phyloP scores from a whole-genome alignment of 306 rosid genomes.

The Delonix regia region DNA sequence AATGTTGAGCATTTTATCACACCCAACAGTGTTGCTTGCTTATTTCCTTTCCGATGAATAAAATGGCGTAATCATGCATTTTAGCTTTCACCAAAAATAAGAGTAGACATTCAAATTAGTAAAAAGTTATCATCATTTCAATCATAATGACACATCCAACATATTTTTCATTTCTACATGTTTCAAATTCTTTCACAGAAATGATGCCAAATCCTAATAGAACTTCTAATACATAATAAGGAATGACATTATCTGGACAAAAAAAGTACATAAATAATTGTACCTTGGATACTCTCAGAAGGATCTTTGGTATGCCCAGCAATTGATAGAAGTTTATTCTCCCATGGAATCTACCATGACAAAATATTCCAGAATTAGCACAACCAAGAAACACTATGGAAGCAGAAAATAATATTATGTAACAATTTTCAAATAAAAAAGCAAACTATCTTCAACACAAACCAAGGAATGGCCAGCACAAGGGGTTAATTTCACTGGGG shows the following conservation, averaged over 20 bases:
- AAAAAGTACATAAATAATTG: constrained; percentile 1
- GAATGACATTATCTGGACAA: background rate
- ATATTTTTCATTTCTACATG: constrained; percentile 17
- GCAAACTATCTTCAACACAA: constrained; percentile 38
- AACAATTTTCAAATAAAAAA: constrained; percentile 5
- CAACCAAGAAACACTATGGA: constrained; percentile 1
- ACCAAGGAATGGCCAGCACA: constrained; percentile 98
- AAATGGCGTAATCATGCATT: constrained; percentile 2
- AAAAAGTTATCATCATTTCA: background rate
- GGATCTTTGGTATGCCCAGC: constrained; percentile 93
- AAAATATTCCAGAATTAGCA: constrained; percentile 19
- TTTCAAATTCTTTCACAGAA: constrained; percentile 8
- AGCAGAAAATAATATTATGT: constrained; percentile 24
- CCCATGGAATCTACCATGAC: constrained; percentile 75
- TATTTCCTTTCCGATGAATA: background rate
- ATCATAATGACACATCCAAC: constrained; percentile 1
- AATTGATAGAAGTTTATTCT: constrained; percentile 71
- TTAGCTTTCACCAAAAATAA: constrained; percentile 8
- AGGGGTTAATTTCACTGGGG: constrained; percentile 62
- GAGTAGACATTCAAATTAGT: background rate
- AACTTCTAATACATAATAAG: constrained; percentile 10
- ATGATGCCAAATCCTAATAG: constrained; percentile 31
- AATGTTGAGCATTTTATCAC: background rate
- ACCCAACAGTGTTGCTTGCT: constrained; percentile 11
- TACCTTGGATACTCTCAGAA: constrained; percentile 81